Evolutionary conservation across 192 early-diverging fungal species (phyloP).

Genomic region (Geranomyces variabilis): DNA sequence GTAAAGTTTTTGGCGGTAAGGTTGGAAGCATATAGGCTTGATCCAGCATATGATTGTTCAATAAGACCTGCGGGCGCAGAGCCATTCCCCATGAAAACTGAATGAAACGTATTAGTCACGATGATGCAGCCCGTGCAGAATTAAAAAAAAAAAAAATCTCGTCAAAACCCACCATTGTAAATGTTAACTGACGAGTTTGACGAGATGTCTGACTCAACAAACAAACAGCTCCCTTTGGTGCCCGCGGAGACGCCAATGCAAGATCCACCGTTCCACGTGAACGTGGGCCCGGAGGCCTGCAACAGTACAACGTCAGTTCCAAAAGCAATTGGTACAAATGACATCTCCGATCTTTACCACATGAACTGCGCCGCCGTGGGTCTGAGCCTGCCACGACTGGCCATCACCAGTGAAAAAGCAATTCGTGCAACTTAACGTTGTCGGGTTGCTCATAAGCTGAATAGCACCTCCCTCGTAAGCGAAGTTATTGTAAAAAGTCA

Average conservation of each 20-base stretch:
- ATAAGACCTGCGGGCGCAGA: neutral
- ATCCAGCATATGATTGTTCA: neutral
- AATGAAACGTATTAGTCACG: neutral
- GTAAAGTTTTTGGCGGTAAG: neutral
- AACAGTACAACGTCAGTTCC: neutral
- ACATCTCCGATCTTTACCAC: neutral
- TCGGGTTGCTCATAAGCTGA: neutral
- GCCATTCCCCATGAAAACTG: neutral
- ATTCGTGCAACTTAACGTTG: neutral
- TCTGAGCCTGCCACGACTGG: neutral
- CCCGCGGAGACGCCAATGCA: slow-evolving; percentile 5
- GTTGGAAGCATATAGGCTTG: neutral
- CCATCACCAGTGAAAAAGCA: neutral
- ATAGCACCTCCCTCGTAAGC: neutral
- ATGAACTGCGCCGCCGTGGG: neutral
- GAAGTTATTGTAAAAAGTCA: neutral
- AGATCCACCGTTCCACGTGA: neutral
- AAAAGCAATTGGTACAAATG: neutral
- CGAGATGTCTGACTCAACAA: neutral
- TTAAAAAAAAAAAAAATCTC: neutral
- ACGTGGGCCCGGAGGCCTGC: neutral
- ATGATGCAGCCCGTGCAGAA: neutral
- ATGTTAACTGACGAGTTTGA: neutral
- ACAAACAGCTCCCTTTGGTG: neutral
- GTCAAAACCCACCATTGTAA: neutral